phyloP scores from a whole-genome alignment of 2,329 filamentous ascomycete species.

The Pestalotiopsis sp. region DNA sequence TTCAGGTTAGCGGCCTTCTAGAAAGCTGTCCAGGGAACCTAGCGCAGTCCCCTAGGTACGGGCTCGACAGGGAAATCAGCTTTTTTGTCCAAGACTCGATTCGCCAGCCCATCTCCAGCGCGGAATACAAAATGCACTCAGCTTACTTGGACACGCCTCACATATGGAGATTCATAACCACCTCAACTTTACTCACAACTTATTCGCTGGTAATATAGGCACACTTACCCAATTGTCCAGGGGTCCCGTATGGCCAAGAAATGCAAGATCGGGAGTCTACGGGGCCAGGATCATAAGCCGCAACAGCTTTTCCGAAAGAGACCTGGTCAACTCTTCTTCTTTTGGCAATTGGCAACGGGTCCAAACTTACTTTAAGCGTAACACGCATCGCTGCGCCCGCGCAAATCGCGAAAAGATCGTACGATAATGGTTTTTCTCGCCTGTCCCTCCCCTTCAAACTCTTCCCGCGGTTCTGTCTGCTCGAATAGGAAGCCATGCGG shows the following conservation, averaged over 20 bases:
- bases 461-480: neutral
- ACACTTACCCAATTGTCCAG: no score
- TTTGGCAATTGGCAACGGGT: neutral
- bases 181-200: neutral
- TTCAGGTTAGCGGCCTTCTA: neutral
- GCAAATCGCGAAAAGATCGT: conserved; percentile 4
- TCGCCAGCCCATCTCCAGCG: no score
- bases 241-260: neutral
- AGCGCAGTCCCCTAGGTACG: neutral
- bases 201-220: neutral
- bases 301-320: neutral
- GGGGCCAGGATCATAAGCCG: neutral
- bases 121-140: no score
- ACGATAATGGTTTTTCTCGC: neutral
- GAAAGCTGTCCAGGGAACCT: neutral
- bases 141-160: no score
- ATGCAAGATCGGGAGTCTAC: conserved; percentile 8
- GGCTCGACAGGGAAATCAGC: neutral
- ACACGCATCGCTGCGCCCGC: neutral
- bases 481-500: conserved; percentile 11
- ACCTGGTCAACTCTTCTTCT: neutral
- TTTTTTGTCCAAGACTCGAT: no score
- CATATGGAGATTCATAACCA: no score
- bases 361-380: neutral
- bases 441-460: neutral